A percentile compares a stretch with the other conserved stretches of the same genome.
Evolutionary conservation across 2,329 filamentous ascomycete genomes (phyloP).

Genomic region (Cercospora janseana): DNA sequence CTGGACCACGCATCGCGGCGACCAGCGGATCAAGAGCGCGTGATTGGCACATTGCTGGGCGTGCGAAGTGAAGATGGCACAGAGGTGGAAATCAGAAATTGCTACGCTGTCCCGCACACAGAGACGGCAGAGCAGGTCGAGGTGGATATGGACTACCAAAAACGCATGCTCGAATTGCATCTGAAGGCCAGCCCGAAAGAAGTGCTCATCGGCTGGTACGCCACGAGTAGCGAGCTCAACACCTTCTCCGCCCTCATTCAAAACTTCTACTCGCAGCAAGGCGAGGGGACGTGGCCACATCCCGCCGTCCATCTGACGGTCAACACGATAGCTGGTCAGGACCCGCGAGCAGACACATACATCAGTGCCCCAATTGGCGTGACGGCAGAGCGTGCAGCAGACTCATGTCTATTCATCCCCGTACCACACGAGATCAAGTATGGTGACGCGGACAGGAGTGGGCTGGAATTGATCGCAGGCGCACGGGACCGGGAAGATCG

Average conservation of each 20-base stretch:
- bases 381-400: slow-evolving; percentile 88
- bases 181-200: slow-evolving; percentile 93
- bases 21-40: slow-evolving; percentile 87
- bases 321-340: slow-evolving; percentile 80
- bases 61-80: slow-evolving; percentile 93
- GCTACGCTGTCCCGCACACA: slow-evolving; percentile 97
- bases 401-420: slow-evolving; percentile 96
- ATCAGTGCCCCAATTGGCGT: slow-evolving; percentile 94
- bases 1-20: slow-evolving; percentile 91
- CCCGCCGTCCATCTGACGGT: slow-evolving; percentile 97
- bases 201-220: slow-evolving; percentile 96
- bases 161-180: slow-evolving; percentile 95
- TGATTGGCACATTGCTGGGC: slow-evolving; percentile 94
- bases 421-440: slow-evolving; percentile 94
- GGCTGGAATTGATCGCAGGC: slow-evolving; percentile 77
- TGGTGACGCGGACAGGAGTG: slow-evolving; percentile 72
- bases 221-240: slow-evolving; percentile 93
- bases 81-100: slow-evolving; percentile 92
- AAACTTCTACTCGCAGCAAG: slow-evolving; percentile 97
- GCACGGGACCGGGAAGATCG: slow-evolving; percentile 78
- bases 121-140: slow-evolving; percentile 98
- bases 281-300: slow-evolving; percentile 94
- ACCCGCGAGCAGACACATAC: slow-evolving; percentile 88
- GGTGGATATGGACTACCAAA: slow-evolving; percentile 99
- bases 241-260: slow-evolving; percentile 98